phyloP scores from a whole-genome alignment of 2,329 filamentous ascomycete species.

The Exophiala alcalophila region DNA sequence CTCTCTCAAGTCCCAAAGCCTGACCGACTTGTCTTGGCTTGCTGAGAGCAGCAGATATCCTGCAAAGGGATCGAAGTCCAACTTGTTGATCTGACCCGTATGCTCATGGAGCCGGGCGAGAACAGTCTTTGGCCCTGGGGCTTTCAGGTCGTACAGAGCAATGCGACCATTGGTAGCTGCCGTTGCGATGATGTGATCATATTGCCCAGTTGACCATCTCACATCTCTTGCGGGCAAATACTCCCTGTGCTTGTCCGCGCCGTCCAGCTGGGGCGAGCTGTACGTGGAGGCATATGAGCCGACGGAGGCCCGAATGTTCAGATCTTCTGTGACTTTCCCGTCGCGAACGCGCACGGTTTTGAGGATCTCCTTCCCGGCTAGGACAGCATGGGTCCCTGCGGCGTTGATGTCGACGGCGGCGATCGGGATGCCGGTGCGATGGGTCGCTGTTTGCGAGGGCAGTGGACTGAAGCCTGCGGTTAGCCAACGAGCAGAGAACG shows the following conservation, averaged over 20 bases:
- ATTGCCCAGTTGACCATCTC: conserved; percentile 64
- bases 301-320: conserved; percentile 61
- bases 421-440: conserved; percentile 64
- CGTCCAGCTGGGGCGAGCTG: conserved; percentile 40
- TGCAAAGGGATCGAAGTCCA: conserved; percentile 63
- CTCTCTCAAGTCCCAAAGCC: conserved; percentile 62
- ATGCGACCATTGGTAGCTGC: conserved; percentile 64
- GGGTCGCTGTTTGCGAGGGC: conserved; percentile 51
- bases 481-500: conserved; percentile 45
- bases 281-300: conserved; percentile 56
- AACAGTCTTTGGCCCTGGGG: conserved; percentile 52
- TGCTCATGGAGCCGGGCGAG: conserved; percentile 63
- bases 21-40: conserved; percentile 62
- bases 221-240: conserved; percentile 63
- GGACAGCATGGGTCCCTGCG: conserved; percentile 60
- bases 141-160: conserved; percentile 59
- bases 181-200: conserved; percentile 59
- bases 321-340: conserved; percentile 58
- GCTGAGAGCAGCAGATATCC: conserved; percentile 61
- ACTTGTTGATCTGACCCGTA: conserved; percentile 61
- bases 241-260: conserved; percentile 52
- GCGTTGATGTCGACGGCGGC: conserved; percentile 63
- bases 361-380: conserved; percentile 64
- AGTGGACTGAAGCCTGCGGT: conserved; percentile 12
- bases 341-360: conserved; percentile 61